Evolutionary conservation across 352 stramenopile genomes (phyloP), one percentile per base, ranked within the genome.

Genomic region (Phytophthora colocasiae): DNA sequence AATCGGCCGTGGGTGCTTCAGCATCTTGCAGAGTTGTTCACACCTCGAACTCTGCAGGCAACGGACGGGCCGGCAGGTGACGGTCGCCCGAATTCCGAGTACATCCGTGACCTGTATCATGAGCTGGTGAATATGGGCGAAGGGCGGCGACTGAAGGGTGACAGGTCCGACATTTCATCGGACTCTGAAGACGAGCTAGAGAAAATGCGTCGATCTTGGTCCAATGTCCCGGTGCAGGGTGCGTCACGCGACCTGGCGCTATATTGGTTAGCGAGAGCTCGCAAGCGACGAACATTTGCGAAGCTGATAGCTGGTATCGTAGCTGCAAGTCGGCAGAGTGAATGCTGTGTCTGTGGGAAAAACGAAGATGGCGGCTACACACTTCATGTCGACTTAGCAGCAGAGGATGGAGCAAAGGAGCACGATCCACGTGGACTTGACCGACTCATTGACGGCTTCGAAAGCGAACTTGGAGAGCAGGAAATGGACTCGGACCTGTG

Each of bases 1-100:
- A 99, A 99, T 75, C 81, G 93, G 0, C 96, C 97, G 17, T 99
- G 97, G 97, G 93, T 99, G 26, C 69, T 99, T 14, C 94, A 99
- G 62, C 97, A 99, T 74, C 78, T 99, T 14, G 89, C 95, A 1
- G 96, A 99, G 67, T 78, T 99, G 17, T 93, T 99, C 50, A 99
- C 97, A 26, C 96, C 97, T 11, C 77, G 95, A 9, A 96, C 90
- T 38, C 76, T 99, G 34, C 75, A 96, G 50, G 72, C 80, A 3
- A 75, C 68, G 1, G 63, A 77, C 27, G 71, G 66, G 3, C 58
- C 58, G n/a, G 64, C 64, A 47, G 69, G 69, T 39, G 57, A 76
- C 14, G 61, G 68, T 0, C 82, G 91, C 0, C 89, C 95, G 38
- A 90, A 96, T 26, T 81, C 92, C 36, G 96, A 99, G 68, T 98